A percentile compares a stretch with the other conserved stretches of the same genome.
Conservation (phyloP, 1,284 basidiomycete genomes). For the Ustilago tritici region DNA sequence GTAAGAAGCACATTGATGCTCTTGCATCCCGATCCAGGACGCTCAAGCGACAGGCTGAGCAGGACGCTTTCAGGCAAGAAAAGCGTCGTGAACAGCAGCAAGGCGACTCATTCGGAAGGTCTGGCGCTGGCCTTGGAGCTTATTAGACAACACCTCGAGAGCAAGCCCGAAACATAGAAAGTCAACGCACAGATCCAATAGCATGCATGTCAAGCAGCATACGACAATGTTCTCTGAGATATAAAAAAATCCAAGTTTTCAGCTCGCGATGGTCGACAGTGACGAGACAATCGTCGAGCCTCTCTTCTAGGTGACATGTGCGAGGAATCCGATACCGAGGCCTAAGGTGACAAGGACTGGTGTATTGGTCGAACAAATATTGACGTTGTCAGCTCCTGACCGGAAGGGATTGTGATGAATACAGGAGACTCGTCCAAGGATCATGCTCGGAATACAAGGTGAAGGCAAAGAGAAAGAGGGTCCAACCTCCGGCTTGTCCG, state of each 20-base stretch:
- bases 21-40: conserved; percentile 24
- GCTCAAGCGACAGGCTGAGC: conserved; percentile 46
- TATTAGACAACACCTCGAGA: conserved; percentile 8
- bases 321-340: no score
- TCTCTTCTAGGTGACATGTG: no score
- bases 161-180: not conserved
- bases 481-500: not conserved
- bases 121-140: conserved; percentile 17
- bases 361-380: no score
- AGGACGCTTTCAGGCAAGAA: conserved; percentile 42
- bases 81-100: conserved; percentile 46
- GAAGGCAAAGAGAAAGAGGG: not conserved
- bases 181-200: not conserved
- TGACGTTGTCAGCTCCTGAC: no score
- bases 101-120: conserved; percentile 10
- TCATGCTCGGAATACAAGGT: not conserved
- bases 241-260: no score
- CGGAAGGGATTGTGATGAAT: no score
- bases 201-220: not conserved
- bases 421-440: no score
- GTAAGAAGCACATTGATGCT: conserved; percentile 32
- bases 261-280: no score
- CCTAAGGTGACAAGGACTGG: no score
- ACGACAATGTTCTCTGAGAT: no score
- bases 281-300: no score